phyloP scores from a whole-genome alignment of 441 rosid genomes.

The Theobroma grandiflorum region DNA sequence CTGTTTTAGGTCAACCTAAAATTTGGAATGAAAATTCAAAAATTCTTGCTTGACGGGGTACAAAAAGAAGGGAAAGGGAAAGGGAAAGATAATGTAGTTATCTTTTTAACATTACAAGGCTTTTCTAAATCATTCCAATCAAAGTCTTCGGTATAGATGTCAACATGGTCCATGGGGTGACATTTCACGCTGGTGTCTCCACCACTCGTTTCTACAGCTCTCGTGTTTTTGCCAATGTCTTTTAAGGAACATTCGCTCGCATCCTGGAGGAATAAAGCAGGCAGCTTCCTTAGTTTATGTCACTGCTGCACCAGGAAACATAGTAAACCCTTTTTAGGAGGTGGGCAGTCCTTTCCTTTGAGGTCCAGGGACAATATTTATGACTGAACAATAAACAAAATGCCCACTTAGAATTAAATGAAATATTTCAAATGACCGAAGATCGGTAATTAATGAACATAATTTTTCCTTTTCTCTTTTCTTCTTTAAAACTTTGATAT shows the following conservation, averaged over 20 bases:
- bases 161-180: neutral
- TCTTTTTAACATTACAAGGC: neutral
- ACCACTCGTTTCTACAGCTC: neutral
- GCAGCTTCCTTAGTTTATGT: neutral
- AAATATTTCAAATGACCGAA: too few relatives aligned
- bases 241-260: neutral
- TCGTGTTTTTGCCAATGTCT: neutral
- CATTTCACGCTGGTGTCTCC: neutral
- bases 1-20: neutral
- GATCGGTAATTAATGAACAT: too few relatives aligned
- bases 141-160: neutral
- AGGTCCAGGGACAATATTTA: neutral
- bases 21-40: neutral
- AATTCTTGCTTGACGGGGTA: conserved; percentile 27
- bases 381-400: neutral
- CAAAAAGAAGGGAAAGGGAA: neutral
- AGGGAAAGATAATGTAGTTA: neutral
- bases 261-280: neutral
- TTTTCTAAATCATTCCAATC: neutral
- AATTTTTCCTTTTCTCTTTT: too few relatives aligned
- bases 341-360: neutral
- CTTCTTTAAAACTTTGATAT: too few relatives aligned
- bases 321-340: too few relatives aligned
- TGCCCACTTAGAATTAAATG: too few relatives aligned
- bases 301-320: neutral